Evolutionary conservation across 148 eudicot species (phyloP).

Genomic region (Polygonum aviculare): DNA sequence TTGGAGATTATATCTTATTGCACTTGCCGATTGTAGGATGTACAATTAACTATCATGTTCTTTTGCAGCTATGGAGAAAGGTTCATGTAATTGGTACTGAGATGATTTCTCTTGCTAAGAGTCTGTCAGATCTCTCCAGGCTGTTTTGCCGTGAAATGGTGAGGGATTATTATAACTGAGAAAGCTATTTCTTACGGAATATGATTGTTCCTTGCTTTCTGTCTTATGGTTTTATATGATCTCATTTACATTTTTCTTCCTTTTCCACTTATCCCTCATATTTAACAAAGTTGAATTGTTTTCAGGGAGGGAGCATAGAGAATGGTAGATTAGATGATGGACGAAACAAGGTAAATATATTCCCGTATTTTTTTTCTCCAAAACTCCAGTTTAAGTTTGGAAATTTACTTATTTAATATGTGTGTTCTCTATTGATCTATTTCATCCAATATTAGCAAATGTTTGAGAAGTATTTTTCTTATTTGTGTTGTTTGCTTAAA

Average conservation of each 20-base stretch:
- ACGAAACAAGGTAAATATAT: background rate
- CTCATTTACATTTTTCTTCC: background rate
- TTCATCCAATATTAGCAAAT: background rate
- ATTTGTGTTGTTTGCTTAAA: background rate
- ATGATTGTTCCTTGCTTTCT: background rate
- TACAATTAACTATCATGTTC: background rate
- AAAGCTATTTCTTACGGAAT: background rate
- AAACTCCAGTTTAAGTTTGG: background rate
- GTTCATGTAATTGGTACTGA: conserved; percentile 64
- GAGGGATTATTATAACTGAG: conserved; percentile 10
- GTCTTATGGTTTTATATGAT: background rate
- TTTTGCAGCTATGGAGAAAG: conserved; percentile 60
- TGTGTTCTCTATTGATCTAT: background rate
- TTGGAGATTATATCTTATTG: background rate
- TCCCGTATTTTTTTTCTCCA: background rate
- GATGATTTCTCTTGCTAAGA: conserved; percentile 58
- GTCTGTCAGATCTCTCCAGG: conserved; percentile 51
- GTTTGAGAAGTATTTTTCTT: background rate
- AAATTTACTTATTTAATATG: background rate
- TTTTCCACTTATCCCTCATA: background rate
- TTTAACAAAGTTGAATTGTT: background rate
- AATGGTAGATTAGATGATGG: background rate
- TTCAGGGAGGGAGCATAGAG: conserved; percentile 7
- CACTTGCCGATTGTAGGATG: conserved; percentile 4
- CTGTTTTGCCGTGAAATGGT: conserved; percentile 48